These are phyloP conservation scores for Boletales sp. DNA, from an alignment of 768 basidiomycete genomes.

Conservation along the genomic window DNA sequence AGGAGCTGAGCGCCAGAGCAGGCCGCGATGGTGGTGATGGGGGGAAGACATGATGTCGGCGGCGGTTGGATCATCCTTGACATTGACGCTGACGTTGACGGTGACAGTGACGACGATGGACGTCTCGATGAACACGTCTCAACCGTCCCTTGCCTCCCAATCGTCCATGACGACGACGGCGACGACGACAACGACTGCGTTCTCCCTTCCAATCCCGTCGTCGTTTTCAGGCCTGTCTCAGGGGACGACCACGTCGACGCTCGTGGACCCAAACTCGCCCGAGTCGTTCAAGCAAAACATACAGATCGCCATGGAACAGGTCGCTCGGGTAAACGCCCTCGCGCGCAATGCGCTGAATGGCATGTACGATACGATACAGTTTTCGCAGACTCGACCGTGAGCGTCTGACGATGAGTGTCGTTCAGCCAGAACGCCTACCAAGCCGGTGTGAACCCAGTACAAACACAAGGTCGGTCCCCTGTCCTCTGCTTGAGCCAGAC, in stretches of 20 bases:
- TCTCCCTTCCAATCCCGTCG: conserved; percentile 16
- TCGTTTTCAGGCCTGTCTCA: conserved; percentile 26
- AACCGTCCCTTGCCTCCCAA: conserved; percentile 11
- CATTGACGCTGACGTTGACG: too few species aligned
- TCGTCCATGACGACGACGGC: conserved; percentile 1
- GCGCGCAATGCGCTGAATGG: conserved; percentile 47
- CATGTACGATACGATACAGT: conserved; percentile 42
- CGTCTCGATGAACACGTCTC: conserved; percentile 7
- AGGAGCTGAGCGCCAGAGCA: conserved; percentile 36
- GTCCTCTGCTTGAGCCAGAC: neutral
- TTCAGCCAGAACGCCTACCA: conserved; percentile 61
- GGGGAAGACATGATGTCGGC: conserved; percentile 55
- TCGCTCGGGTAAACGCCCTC: conserved; percentile 45
- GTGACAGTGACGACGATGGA: conserved; percentile 5
- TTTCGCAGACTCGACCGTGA: too few species aligned
- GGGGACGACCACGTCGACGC: conserved; percentile 17
- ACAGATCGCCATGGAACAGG: conserved; percentile 44
- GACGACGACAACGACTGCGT: conserved; percentile 2
- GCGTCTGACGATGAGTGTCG: neutral
- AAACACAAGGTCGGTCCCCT: conserved; percentile 47
- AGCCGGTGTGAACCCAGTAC: conserved; percentile 47
- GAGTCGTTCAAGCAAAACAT: conserved; percentile 61
- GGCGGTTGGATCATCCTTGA: conserved; percentile 15
- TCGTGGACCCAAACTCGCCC: conserved; percentile 54
- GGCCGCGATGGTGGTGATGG: conserved; percentile 42